phyloP scores from a whole-genome alignment of 2,329 filamentous ascomycete species.

The Colletotrichum tamarilloi region DNA sequence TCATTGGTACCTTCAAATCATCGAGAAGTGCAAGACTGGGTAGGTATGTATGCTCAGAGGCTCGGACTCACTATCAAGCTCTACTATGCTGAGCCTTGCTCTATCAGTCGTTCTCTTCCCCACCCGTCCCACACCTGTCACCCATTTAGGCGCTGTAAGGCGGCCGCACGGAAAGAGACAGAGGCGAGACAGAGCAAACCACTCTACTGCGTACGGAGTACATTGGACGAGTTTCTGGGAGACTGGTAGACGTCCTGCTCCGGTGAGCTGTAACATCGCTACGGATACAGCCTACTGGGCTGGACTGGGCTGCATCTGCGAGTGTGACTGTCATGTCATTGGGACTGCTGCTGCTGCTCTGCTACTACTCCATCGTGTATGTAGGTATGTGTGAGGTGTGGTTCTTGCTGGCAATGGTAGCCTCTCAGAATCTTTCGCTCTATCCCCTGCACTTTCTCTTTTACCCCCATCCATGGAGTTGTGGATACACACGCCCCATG shows the following conservation, averaged over 20 bases:
- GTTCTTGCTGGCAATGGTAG: slow-evolving; percentile 10
- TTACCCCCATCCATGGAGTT: slow-evolving; percentile 10
- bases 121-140: slow-evolving; percentile 27
- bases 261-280: not conserved
- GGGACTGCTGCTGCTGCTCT: not conserved
- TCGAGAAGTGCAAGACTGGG: not conserved
- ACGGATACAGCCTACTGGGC: not conserved
- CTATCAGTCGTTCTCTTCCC: slow-evolving; percentile 11
- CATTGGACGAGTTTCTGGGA: slow-evolving; percentile 1
- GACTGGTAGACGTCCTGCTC: slow-evolving; percentile 1
- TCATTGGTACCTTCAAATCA: not conserved
- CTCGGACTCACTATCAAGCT: not conserved
- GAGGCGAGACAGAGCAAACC: not conserved
- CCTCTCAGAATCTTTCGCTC: slow-evolving; percentile 22
- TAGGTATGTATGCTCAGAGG: not conserved
- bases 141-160: slow-evolving; percentile 24
- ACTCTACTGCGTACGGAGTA: not conserved
- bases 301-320: slow-evolving; percentile 18
- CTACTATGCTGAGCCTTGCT: slow-evolving; percentile 27
- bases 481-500: slow-evolving; percentile 15
- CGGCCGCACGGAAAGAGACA: slow-evolving; percentile 8
- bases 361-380: not conserved
- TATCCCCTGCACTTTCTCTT: not conserved
- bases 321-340: not conserved
- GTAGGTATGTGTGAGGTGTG: not conserved